Conservation (phyloP, 169 alveolate genomes). For the Plasmodium gallinaceum region DNA sequence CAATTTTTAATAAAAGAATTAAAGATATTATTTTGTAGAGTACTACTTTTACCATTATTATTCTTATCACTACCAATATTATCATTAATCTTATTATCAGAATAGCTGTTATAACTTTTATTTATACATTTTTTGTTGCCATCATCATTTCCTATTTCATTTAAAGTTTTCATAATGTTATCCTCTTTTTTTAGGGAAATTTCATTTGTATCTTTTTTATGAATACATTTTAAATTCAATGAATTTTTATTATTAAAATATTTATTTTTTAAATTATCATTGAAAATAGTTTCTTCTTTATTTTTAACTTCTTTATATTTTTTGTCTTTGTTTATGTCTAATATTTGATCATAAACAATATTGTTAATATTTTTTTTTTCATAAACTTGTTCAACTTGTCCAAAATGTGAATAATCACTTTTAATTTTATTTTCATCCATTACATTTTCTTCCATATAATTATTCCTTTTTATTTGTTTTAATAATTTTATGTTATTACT, state of each 20-base stretch:
- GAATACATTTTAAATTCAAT: constrained; percentile 17
- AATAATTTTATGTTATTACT: constrained; percentile 38
- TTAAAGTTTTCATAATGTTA: constrained; percentile 2
- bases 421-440: constrained; percentile 12
- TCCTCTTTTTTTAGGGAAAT: neutral
- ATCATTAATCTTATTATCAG: neutral
- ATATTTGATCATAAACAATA: constrained; percentile 1
- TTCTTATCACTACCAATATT: neutral
- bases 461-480: constrained; percentile 43
- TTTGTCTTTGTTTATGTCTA: constrained; percentile 11
- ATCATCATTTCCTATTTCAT: constrained; percentile 15
- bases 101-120: neutral
- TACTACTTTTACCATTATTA: constrained; percentile 9
- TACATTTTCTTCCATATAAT: constrained; percentile 10
- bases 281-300: constrained; percentile 20
- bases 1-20: constrained; percentile 24
- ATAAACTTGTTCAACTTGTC: constrained; percentile 10
- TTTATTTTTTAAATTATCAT: constrained; percentile 4
- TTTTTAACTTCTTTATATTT: constrained; percentile 4
- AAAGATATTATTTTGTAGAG: neutral
- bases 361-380: constrained; percentile 33
- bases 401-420: neutral
- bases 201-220: constrained; percentile 19
- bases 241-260: constrained; percentile 9
- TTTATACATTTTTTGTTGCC: constrained; percentile 13